Evolutionary conservation across 352 stramenopile species (phyloP).

Genomic region (Pythium utonaiense): DNA sequence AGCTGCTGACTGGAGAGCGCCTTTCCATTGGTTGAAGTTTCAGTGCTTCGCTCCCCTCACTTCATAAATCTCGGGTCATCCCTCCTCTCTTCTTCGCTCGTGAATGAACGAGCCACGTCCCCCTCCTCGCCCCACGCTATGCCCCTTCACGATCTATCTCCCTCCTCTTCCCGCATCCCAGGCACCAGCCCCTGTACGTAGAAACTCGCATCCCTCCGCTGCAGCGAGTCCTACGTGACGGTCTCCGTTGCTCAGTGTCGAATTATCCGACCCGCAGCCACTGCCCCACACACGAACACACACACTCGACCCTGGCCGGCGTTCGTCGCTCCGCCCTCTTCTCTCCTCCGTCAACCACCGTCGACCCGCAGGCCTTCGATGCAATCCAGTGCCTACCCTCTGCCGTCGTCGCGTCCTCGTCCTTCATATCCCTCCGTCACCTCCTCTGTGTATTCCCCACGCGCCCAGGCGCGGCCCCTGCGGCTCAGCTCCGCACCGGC

Average conservation of each 20-base stretch:
- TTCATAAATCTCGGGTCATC: neutral
- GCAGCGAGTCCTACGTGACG: neutral
- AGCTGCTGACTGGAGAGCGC: neutral
- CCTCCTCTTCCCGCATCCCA: neutral
- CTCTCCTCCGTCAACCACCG: neutral
- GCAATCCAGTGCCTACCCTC: neutral
- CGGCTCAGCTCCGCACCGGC: slow-evolving; percentile 4
- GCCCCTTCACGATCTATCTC: neutral
- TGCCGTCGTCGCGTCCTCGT: neutral
- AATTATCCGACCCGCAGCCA: slow-evolving; percentile 14
- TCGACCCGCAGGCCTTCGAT: neutral
- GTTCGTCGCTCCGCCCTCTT: neutral
- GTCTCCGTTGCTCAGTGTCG: slow-evolving; percentile 14
- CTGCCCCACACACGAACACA: no score
- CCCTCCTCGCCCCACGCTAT: no score
- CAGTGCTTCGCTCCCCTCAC: neutral
- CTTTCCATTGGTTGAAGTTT: slow-evolving; percentile 4
- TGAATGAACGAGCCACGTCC: neutral
- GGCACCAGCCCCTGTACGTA: neutral
- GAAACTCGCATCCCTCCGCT: neutral
- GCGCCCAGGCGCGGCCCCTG: neutral
- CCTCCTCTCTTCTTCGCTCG: neutral
- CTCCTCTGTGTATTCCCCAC: neutral
- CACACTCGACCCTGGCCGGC: no score
- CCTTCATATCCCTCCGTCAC: neutral